phyloP scores from a whole-genome alignment of 257 asterid species.

The Gentiana dahurica region DNA sequence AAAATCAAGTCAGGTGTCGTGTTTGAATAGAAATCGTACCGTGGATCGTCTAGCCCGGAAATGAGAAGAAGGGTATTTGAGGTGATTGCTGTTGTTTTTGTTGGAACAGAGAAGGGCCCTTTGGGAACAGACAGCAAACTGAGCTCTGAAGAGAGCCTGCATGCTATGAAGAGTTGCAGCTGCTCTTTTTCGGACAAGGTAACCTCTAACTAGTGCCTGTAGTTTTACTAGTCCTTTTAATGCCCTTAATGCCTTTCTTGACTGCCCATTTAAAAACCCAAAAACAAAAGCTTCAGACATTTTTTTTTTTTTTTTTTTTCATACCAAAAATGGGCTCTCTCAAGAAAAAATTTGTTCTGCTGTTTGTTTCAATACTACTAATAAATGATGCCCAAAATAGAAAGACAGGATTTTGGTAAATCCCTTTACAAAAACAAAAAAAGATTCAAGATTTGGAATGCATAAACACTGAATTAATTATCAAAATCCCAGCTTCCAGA shows the following conservation, averaged over 20 bases:
- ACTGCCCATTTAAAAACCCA: slow-evolving; percentile 28
- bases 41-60: slow-evolving; percentile 45
- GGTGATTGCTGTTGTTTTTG: slow-evolving; percentile 9
- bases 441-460: too few species aligned
- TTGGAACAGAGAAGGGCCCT: slow-evolving; percentile 48
- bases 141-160: slow-evolving; percentile 93
- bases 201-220: slow-evolving; percentile 86
- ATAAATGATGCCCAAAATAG: too few species aligned
- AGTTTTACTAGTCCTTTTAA: slow-evolving; percentile 84
- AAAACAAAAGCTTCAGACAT: not conserved
- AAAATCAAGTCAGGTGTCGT: too few species aligned
- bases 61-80: slow-evolving; percentile 34
- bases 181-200: slow-evolving; percentile 81
- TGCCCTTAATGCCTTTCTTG: slow-evolving; percentile 87
- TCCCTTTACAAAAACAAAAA: too few species aligned
- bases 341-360: not conserved
- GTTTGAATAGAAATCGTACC: slow-evolving; percentile 19
- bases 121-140: slow-evolving; percentile 49
- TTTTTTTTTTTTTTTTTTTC: too few species aligned
- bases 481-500: too few species aligned
- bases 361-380: not conserved
- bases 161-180: slow-evolving; percentile 83
- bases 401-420: not conserved
- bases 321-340: slow-evolving; percentile 6
- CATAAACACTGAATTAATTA: too few species aligned